Base-by-base conservation (phyloP, 371 early-diverging fungal species). In the Mortierella sp. region DNA sequence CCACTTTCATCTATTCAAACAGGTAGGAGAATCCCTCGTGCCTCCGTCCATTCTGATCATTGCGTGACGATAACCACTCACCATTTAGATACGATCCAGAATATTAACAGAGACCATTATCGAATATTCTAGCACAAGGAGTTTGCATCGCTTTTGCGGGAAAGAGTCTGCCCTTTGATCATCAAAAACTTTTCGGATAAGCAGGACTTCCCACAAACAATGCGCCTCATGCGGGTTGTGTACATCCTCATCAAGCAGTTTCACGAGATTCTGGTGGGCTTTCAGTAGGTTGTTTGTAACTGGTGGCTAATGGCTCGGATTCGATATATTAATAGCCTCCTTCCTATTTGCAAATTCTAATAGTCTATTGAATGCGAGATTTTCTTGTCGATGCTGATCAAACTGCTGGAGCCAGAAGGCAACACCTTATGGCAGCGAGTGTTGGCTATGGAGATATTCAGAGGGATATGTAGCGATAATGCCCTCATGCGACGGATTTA, bases 151-250 rank as follows among this genome's bases (percentile, higher is more conserved):
- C 67, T 91, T 6, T 66, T 98, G 47, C 87, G 91, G 50, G 95
- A 94, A 61, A 85, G 90, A 5, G 88, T 96, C 10, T 95, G 95
- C 56, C 96, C 97, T 9, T 72, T 95, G 54, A 84, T 97, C 46
- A 94, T 98, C 73, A 91, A 91, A 61, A 87, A 89, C 21, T 95
- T 96, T 70, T 93, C 96, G 0, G 98, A 98, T 46, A 89, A 89
- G 53, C 84, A 85, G 34, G 93, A 96, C 26, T 98, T 97, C 73
- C 84, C 93, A 0, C 83, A 91, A 57, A 88, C 91, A 0, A 91
- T 95, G 84, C 92, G 97, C 3, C 79, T 96, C 18, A 90, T 92
- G 58, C 84, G 98, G 23, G 85, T 97, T 1, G 90, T 95, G 1
- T 86, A 89, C 58, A 86, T 91, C 34, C 83, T 97, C 23, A 87